Percentiles rank a stretch among this genome's conserved stretches.
These are phyloP conservation scores for Apiospora marii DNA, from an alignment of 2,329 filamentous ascomycete species.

Conservation along the genomic window DNA sequence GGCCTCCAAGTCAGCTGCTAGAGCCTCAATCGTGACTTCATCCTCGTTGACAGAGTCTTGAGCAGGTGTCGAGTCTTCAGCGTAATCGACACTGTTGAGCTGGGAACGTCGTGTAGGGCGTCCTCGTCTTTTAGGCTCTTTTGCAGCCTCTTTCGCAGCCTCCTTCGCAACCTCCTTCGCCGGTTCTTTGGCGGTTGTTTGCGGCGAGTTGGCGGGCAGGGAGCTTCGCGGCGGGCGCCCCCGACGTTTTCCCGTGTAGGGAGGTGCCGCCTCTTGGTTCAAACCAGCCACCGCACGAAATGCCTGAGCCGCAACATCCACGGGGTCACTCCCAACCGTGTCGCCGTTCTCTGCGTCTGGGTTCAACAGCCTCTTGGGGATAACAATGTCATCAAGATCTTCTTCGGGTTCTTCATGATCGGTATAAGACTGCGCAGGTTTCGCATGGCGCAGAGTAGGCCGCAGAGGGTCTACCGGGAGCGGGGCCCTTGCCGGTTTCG, in stretches of 20 bases:
- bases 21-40: slow-evolving; percentile 30
- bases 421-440: slow-evolving; percentile 59
- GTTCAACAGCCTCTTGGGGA: slow-evolving; percentile 29
- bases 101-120: slow-evolving; percentile 39
- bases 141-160: slow-evolving; percentile 23
- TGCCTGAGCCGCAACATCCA: slow-evolving; percentile 49
- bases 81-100: slow-evolving; percentile 37
- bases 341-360: slow-evolving; percentile 30
- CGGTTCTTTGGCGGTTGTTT: not conserved
- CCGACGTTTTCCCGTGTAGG: slow-evolving; percentile 37
- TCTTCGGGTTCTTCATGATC: slow-evolving; percentile 56
- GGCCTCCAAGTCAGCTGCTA: slow-evolving; percentile 44
- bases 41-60: slow-evolving; percentile 31
- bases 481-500: slow-evolving; percentile 34
- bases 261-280: slow-evolving; percentile 39
- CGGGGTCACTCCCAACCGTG: slow-evolving; percentile 22
- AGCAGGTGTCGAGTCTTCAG: slow-evolving; percentile 38
- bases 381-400: slow-evolving; percentile 52
- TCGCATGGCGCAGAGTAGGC: slow-evolving; percentile 60
- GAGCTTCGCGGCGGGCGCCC: slow-evolving; percentile 40
- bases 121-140: slow-evolving; percentile 39
- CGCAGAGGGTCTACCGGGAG: slow-evolving; percentile 53
- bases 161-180: not conserved
- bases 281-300: slow-evolving; percentile 46
- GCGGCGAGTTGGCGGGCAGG: not conserved